Percentiles rank a stretch among this genome's conserved stretches.
Evolutionary conservation across 768 basidiomycete genomes (phyloP).

Genomic region (Russula dissimulans): DNA sequence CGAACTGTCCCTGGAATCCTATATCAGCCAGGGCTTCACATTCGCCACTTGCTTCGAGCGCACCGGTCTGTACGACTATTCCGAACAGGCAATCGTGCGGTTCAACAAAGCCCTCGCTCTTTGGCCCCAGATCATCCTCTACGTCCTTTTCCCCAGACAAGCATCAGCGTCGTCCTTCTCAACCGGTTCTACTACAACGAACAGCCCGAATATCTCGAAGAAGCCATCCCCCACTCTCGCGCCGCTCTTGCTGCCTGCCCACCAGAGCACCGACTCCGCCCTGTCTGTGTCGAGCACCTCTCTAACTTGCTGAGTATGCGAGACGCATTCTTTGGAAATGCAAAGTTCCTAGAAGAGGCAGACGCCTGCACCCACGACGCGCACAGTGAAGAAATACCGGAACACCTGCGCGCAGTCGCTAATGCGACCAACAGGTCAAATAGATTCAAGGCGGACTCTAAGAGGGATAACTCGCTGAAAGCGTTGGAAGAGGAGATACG

Average conservation of each 20-base stretch:
- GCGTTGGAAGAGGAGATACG: no score
- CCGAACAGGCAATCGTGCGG: background rate
- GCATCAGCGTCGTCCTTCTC: background rate
- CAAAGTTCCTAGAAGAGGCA: background rate
- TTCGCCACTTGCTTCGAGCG: background rate
- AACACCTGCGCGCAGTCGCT: no score
- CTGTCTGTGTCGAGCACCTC: slow-evolving; percentile 1
- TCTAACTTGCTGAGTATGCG: background rate
- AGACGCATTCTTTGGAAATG: background rate
- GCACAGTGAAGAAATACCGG: no score
- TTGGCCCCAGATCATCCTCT: background rate
- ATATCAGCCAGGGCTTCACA: background rate
- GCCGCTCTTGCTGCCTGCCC: background rate
- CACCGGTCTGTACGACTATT: background rate
- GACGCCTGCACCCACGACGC: no score
- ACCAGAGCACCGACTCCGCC: background rate
- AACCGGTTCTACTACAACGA: background rate
- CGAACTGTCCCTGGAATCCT: background rate
- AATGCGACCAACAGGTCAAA: no score
- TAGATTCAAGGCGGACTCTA: no score
- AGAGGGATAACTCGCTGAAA: no score
- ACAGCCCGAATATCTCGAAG: background rate
- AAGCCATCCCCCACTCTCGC: background rate
- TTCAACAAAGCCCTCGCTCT: background rate
- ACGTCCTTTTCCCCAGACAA: background rate